Base-by-base conservation (phyloP, 140 eudicot species). In the Senecio squalidus region DNA sequence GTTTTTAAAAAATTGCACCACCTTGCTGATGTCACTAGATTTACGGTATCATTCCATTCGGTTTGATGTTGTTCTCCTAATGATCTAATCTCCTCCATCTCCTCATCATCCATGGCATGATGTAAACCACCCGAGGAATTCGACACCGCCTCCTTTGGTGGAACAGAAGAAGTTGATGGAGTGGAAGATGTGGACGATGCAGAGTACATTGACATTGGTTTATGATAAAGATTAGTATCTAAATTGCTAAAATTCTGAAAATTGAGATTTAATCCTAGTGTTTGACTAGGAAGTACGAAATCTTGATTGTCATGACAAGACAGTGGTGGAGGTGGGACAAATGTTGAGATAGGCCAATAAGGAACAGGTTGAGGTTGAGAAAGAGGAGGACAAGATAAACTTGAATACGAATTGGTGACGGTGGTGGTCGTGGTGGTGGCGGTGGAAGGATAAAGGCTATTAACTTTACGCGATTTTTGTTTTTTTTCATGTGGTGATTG, bases 1-100 rank as follows among this genome's bases (percentile, higher is more conserved):
- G 64, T 58, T 22, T 83, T 79, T 80, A 84, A 82, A 77, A 73
- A 81, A 64, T 76, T 84, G 50, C 76, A 77, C 98, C 98, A 91
- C 77, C 96, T 66, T 4, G 96, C 98, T 23, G 98, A 91, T 9
- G 80, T 78, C 50, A 81, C 85, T 80, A 83, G 45, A 71, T 83
- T 83, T 61, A 86, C 11, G 15, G 83, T 86, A 58, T 91, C 98
- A 62, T 81, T 78, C 98, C 94, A 91, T 63, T 86, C 98, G 71
- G 86, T 79, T 59, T 86, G 79, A 50, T 83, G 82, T 23, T 86
- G 86, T 44, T 87, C 86, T 9, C 96, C 94, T 43, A 84, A 72
- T 45, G 86, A 92, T 61, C 89, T 75, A 27, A 87, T 84, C 86
- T 86, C 91, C 10, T 75, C 84, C 76, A 92, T 81, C 80, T 83